Base-by-base conservation (phyloP, 805 yeast genomes). In the Sugiyamaella boreocaroliniensis region DNA sequence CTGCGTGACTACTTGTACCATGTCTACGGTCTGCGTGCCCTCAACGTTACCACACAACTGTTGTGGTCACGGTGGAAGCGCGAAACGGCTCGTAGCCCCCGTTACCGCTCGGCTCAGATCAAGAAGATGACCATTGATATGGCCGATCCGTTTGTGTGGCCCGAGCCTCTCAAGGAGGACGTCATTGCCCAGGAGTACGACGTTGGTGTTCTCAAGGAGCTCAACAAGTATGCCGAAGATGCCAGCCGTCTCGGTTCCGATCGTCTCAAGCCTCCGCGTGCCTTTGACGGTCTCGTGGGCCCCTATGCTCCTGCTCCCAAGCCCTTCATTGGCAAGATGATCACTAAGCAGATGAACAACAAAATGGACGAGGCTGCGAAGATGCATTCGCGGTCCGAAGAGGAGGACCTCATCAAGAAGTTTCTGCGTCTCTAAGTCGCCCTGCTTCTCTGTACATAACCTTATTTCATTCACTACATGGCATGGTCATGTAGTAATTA, bases 51-150 rank as follows among this genome's bases (percentile, higher is more conserved):
- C 1, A 86, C 92, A 12, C 95, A 89, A 61, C 76, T 92, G 52
- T 74, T 84, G 61, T 95, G 87, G 60, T 86, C 86, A 1, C 80
- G 74, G 60, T 88, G 79, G 71, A 70, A 73, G 4, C 76, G 90
- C 64, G 83, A 82, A 50, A 76, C 76, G 60, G 75, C 76, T 15
- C 74, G 76, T 45, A 70, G 78, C 55, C 84, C 89, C 15, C 82
- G 97, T 66, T 81, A 77, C 71, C 80, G 96, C 70, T 74, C 76
- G 7, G 82, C 90, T 1, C 96, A 89, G 71, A 78, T 80, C 59
- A 93, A 93, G 75, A 90, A 89, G 71, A 93, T 93, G 98, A 92
- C 97, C 19, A 85, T 93, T 49, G 98, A 90, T 62, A 86, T 93
- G 92, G 83, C 82, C 53, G 89, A 92, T 59, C 99, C 99, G 20